Base-by-base conservation (phyloP, 208 protist genomes). In the Trypanosoma avium region DNA sequence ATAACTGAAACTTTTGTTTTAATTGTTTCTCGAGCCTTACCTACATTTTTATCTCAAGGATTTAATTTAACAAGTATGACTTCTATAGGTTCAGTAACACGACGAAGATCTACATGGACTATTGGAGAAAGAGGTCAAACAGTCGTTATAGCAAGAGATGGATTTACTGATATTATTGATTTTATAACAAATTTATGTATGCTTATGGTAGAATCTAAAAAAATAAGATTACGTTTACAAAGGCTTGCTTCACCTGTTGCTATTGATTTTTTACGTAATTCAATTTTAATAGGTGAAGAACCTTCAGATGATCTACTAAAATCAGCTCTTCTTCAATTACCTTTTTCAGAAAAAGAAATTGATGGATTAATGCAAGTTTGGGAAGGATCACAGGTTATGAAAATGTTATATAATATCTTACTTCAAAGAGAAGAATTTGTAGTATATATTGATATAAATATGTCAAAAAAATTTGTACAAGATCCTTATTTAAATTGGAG, bases 111-210 rank as follows among this genome's bases (percentile, higher is more conserved):
- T 26, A 77, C 81, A 32, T 95, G 84, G 82, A 70, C 68, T 3
- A 80, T 90, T 32, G 78, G 75, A 19, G 73, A 75, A 26, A 79
- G 77, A 2, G 83, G 79, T 10, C 83, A 93, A 57, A 90, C 84
- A n/a, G 27, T 93, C 22, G 67, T 95, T 26, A 72, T 95, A 40
- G 89, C 91, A 70, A 81, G 89, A 9, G 89, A 95, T 70, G 78
- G 79, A 33, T 90, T 85, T 78, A 92, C 89, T 0, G 89, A 95
- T 67, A 77, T 88, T 19, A 77, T 95, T 24, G 89, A 95, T 59
- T 92, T 95, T 63, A 74, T 93, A 47, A 88, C 84, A 17, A 89
- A 81, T 61, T 56, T 95, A 24, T 92, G 84, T 59, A 88, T 95
- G 43, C 81, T 90, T 57, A 80, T 74, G 54, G 70, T 95, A 21